Base-by-base conservation (phyloP, 2,329 filamentous ascomycete genomes). In the Claviceps citrina region DNA sequence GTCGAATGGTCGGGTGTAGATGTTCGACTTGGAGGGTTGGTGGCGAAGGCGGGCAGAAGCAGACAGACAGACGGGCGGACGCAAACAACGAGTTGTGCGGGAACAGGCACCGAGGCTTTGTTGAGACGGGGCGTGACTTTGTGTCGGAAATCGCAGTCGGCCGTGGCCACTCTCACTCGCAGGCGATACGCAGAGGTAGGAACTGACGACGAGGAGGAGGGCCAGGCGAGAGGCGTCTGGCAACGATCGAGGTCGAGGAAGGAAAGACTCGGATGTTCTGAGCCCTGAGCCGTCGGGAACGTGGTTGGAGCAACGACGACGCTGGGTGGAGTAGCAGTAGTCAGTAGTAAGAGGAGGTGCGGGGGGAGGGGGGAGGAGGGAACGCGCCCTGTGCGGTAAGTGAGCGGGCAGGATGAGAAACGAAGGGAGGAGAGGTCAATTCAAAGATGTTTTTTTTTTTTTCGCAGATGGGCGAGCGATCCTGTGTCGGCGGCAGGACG, bases 81-180 rank as follows among this genome's bases (percentile, higher is more conserved):
- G 31, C 15, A 32, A 15, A 15, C 8, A 18, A 8, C 16, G 28
- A 28, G 24, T 24, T 24, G 30, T 15, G 12, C 26, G 19, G n/a
- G 20, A 27, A 30, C 26, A 42, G 22, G 28, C 34, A 38, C 34
- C 34, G 28, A 38, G 36, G 40, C 30, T 33, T 22, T 22, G n/a
- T 8, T 9, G 22, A 34, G 16, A 24, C 38, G 38, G 28, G 7
- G 12, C 22, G 15, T 26, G 22, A 18, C 22, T 26, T 26, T 25
- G 39, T 37, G 33, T 41, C 39, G 40, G 40, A 38, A 27, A 27
- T 30, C 31, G 36, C 20, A 31, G n/a, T 36, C 26, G 36, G 20
- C 31, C 27, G 20, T 27, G 36, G 31, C 31, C 32, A 25, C 36
- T 32, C 25, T 24, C 25, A 12, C 19, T 15, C 12, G 7, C 24